Evolutionary conservation across 345 rosid species (phyloP), one percentile per base, ranked within the genome.

Genomic region (Citrus trifoliata): DNA sequence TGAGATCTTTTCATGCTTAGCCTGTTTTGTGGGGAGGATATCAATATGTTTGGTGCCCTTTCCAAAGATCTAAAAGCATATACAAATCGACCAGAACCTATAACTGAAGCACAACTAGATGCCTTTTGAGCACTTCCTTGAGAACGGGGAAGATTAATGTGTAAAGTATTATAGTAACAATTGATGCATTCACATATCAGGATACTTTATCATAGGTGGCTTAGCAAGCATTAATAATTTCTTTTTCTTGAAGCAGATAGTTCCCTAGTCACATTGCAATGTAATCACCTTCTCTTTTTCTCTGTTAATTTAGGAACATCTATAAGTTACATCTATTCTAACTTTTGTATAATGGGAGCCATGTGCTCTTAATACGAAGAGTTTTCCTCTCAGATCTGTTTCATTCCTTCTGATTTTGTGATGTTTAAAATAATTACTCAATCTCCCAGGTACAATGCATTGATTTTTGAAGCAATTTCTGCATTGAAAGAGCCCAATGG

Each of bases 381-480:
- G 22, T 4, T 38, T n/a, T 46, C 2, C 19, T 46, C 14, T 10
- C 51, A 32, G 16, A 22, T 74, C 55, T 21, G 62, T 55, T 76
- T 75, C n/a, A 18, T 28, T 59, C 22, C n/a, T 32, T 65, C 35
- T n/a, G 64, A 42, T 35, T 59, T 7, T 76, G 51, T 67, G 66
- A 32, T 62, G 38, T 62, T 70, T 76, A 33, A 60, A 48, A 62
- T 74, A 67, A 18, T 76, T 70, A 38, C 27, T 51, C 55, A 18
- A 38, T 74, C 82, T 78, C n/a, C 21, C 80, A 93, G 94, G 89
- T 90, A 88, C 75, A 85, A 89, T 79, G 86, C 86, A 55, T 63
- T 91, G 91, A 94, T 96, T 78, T 87, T 88, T 77, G 98, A 96
- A 89, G 99, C 99, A 18, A 80, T 96, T 77, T 37, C 88, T 71